phyloP scores from a whole-genome alignment of 129 eudicot species.

The Chrysanthemum lavandulifolium region DNA sequence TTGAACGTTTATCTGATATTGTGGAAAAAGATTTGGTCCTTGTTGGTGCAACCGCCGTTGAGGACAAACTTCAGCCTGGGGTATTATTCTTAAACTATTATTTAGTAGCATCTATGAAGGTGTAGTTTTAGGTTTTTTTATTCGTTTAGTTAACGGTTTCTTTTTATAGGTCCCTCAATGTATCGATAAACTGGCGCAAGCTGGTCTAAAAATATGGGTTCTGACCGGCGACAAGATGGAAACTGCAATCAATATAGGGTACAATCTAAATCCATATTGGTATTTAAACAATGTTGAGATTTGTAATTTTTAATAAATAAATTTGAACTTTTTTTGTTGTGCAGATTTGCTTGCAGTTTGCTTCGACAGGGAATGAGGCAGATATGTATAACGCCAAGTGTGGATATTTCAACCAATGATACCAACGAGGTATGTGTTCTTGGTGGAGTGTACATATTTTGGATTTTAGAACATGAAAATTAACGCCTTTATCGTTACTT shows the following conservation, averaged over 20 bases:
- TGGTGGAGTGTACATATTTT: not conserved
- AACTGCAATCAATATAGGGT: conserved; percentile 98
- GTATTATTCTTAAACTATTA: conserved; percentile 32
- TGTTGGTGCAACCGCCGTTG: conserved; percentile 94
- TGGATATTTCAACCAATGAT: conserved; percentile 42
- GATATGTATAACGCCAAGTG: conserved; percentile 60
- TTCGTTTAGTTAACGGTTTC: not conserved
- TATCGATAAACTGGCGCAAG: conserved; percentile 94
- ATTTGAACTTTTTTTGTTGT: conserved; percentile 4
- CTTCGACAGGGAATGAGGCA: conserved; percentile 96
- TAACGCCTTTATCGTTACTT: not conserved
- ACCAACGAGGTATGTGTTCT: conserved; percentile 53
- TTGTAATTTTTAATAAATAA: not conserved
- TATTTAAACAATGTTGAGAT: not conserved
- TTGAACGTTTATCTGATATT: conserved; percentile 63
- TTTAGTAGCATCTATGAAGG: not conserved
- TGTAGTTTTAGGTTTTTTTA: not conserved
- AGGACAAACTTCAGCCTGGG: conserved; percentile 90
- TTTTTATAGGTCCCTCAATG: conserved; percentile 83
- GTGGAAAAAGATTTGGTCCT: conserved; percentile 84
- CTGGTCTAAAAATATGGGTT: conserved; percentile 95
- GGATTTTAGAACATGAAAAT: not conserved
- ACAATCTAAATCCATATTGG: conserved; percentile 17
- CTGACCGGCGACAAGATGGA: conserved; percentile 98
- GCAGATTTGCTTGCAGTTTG: conserved; percentile 90